Percentiles rank a stretch among this genome's conserved stretches.
These are phyloP conservation scores for Talaromyces proteolyticus DNA, from an alignment of 495 filamentous ascomycete species.

Conservation along the genomic window DNA sequence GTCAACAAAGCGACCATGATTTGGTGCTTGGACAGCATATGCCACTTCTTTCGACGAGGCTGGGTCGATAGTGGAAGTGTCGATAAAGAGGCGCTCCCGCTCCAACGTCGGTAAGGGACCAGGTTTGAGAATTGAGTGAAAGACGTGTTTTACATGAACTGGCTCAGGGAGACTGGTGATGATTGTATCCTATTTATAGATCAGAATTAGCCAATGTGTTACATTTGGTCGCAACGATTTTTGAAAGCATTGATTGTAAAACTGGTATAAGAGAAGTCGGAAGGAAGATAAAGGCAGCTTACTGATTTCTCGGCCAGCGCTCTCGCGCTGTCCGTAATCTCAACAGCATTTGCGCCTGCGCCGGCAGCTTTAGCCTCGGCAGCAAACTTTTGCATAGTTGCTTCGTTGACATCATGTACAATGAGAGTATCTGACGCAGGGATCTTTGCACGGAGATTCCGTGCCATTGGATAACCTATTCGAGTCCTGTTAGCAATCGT, in stretches of 20 bases:
- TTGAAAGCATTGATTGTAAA: too few species aligned
- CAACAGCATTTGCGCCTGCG: constrained; percentile 36
- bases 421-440: constrained; percentile 60
- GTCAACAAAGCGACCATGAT: constrained; percentile 62
- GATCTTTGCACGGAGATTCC: constrained; percentile 74
- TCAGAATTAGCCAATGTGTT: not conserved
- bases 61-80: constrained; percentile 84
- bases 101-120: constrained; percentile 31
- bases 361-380: constrained; percentile 46
- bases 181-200: constrained; percentile 53
- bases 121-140: constrained; percentile 52
- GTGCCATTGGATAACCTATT: constrained; percentile 79
- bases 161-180: constrained; percentile 80
- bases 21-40: constrained; percentile 48
- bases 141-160: constrained; percentile 70
- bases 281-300: too few species aligned
- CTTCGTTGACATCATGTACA: constrained; percentile 69
- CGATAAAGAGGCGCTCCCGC: constrained; percentile 64
- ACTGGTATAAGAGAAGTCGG: too few species aligned
- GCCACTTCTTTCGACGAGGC: constrained; percentile 65
- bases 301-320: constrained; percentile 71
- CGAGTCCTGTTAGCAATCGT: not conserved
- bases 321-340: constrained; percentile 49
- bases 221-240: too few species aligned
- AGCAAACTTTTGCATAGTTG: constrained; percentile 52